phyloP scores from a whole-genome alignment of 257 asterid species.

The Prunella vulgaris region DNA sequence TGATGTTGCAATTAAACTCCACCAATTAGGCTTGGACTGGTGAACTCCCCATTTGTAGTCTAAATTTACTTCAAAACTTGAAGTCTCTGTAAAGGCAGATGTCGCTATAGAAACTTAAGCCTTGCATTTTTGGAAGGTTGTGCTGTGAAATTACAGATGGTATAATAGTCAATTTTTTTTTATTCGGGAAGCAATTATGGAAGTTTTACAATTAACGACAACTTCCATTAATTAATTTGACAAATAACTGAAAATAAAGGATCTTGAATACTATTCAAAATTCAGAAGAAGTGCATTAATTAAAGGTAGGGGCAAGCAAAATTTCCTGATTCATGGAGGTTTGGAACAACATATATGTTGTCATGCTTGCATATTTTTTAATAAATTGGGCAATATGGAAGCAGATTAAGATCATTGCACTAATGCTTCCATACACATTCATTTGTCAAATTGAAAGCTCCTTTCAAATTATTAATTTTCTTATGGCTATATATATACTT shows the following conservation, averaged over 20 bases:
- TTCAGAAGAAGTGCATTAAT: neutral
- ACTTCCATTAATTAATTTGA: neutral
- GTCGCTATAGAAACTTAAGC: slow-evolving; percentile 76
- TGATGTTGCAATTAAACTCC: slow-evolving; percentile 96
- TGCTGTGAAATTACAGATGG: neutral
- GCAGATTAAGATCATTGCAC: too few relatives aligned
- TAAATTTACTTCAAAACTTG: slow-evolving; percentile 28
- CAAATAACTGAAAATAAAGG: neutral
- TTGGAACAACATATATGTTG: neutral
- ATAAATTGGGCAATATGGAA: too few relatives aligned
- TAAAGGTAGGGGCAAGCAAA: neutral
- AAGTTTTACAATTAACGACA: neutral
- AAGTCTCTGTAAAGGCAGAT: slow-evolving; percentile 37
- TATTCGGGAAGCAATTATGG: neutral
- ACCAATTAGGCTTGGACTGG: slow-evolving; percentile 84
- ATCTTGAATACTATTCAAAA: neutral
- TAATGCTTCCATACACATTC: too few relatives aligned
- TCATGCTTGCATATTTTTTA: neutral
- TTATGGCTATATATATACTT: too few relatives aligned
- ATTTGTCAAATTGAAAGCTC: neutral
- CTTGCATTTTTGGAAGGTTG: neutral
- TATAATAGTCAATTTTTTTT: neutral
- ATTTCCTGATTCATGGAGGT: neutral
- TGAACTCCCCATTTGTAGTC: slow-evolving; percentile 58
- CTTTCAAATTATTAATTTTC: neutral